Percentiles rank a stretch among this genome's conserved stretches.
phyloP scores from a whole-genome alignment of 2,329 filamentous ascomycete genomes.

The Penicillium sp. region DNA sequence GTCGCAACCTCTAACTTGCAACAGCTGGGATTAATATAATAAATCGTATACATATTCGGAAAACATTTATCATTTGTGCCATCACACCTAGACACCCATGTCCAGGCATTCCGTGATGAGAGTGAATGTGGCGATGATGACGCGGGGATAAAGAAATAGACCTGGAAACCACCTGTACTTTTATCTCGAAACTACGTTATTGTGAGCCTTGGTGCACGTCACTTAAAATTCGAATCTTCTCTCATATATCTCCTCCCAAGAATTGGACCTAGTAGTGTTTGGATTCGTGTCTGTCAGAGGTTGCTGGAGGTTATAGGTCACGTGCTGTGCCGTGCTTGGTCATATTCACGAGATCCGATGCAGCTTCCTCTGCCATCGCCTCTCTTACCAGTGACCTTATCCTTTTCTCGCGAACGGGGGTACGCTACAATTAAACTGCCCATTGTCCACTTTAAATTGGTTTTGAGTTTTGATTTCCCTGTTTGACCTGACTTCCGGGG shows the following conservation, averaged over 20 bases:
- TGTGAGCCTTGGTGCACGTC: conserved; percentile 19
- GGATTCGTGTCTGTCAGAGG: not conserved
- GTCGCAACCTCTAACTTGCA: conserved; percentile 9
- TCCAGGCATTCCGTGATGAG: not conserved
- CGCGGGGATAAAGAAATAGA: conserved; percentile 15
- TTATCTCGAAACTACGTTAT: conserved; percentile 24
- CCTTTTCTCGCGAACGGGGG: not conserved
- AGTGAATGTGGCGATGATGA: conserved; percentile 7
- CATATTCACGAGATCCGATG: conserved; percentile 5
- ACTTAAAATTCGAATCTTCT: conserved; percentile 16
- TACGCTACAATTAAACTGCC: not conserved
- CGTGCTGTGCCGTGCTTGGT: conserved; percentile 1
- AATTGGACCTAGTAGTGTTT: not conserved
- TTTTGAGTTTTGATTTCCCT: conserved; percentile 7
- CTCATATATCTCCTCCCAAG: conserved; percentile 4
- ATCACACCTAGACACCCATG: not conserved
- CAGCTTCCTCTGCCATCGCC: not conserved
- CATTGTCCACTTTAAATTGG: not conserved
- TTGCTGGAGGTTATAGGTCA: not conserved
- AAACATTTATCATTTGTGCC: not conserved
- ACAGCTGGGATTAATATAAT: conserved; percentile 37
- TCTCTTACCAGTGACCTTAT: not conserved
- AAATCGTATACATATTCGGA: not conserved
- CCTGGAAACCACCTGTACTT: conserved; percentile 27
- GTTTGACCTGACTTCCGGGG: conserved; percentile 2